Conservation (phyloP, 1,139 yeast genomes). For the Entelexis paramagnoliae region DNA sequence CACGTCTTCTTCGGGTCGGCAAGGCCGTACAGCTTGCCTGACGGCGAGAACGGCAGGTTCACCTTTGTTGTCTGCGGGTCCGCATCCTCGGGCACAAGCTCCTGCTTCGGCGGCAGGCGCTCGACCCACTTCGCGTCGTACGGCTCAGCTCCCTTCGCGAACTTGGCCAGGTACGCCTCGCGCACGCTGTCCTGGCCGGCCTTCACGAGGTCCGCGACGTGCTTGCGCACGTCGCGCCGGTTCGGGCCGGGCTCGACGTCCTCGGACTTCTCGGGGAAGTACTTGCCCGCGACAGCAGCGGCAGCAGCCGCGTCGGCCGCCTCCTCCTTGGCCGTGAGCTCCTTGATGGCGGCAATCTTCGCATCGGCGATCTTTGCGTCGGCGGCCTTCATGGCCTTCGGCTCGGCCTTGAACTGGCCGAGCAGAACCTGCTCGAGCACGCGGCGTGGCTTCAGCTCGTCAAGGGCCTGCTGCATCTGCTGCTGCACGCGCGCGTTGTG, state of each 20-base stretch:
- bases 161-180: slow-evolving; percentile 27
- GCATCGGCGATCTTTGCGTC: slow-evolving; percentile 14
- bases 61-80: slow-evolving; percentile 37
- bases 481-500: slow-evolving; percentile 31
- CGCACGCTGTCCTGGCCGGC: slow-evolving; percentile 44
- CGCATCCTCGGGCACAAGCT: slow-evolving; percentile 32
- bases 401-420: slow-evolving; percentile 27
- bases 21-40: slow-evolving; percentile 62
- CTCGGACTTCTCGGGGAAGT: slow-evolving; percentile 6
- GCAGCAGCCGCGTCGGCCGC: slow-evolving; percentile 5
- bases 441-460: slow-evolving; percentile 30
- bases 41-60: slow-evolving; percentile 34
- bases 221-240: slow-evolving; percentile 20
- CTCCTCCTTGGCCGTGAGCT: slow-evolving; percentile 7
- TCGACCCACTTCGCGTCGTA: slow-evolving; percentile 51
- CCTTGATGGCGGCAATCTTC: slow-evolving; percentile 7
- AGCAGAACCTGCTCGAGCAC: slow-evolving; percentile 37
- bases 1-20: slow-evolving; percentile 64
- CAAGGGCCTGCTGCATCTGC: slow-evolving; percentile 31
- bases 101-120: slow-evolving; percentile 41
- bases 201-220: slow-evolving; percentile 46
- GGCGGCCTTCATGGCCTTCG: slow-evolving; percentile 12
- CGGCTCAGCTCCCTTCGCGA: slow-evolving; percentile 30
- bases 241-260: slow-evolving; percentile 20
- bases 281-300: slow-evolving; percentile 5